Base-by-base conservation (phyloP, 441 rosid species). In the Flueggea neowawraea region DNA sequence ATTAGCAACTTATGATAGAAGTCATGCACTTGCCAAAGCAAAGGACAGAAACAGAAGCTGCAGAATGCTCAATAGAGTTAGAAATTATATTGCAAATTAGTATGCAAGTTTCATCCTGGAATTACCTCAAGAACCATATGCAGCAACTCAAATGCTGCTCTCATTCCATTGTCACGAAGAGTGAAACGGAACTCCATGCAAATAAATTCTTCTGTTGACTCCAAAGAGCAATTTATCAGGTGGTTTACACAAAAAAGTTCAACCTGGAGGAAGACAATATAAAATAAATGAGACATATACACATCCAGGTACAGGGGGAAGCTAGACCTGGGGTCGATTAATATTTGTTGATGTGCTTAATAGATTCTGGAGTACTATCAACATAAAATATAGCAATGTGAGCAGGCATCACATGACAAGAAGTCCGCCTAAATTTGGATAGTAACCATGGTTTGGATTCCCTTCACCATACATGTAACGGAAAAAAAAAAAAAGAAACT, bases 101-200 rank as follows among this genome's bases (percentile, higher is more conserved):
- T 36, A 36, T 36, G 6, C 41, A 5, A 36, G 41, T 36, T 36
- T 36, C 1, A 47, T 47, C 4, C 50, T 47, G 43, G 64, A 14
- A 57, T 31, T 87, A 95, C 99, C 99, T 92, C 97, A 65, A 95
- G 98, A 74, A 95, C 99, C 98, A 95, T 95, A 74, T 95, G 99
- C 68, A 95, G 99, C 62, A 95, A 75, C 82, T 95, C 96, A 82
- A 95, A 95, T 73, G 98, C 98, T 60, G 98, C 99, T 57, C 72
- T 82, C 99, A 95, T 95, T 57, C 99, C 99, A 73, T 92, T 87
- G 74, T 95, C 99, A 73, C 98, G 87, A 33, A 92, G 76, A 70
- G 98, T 95, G 75, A 92, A 95, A 60, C 98, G 98, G 66, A 92
- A 92, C 78, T 95, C 99, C 99, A 95, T 95, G 55, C 96, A 84